A percentile compares a stretch with the other conserved stretches of the same genome.
Evolutionary conservation across 495 filamentous ascomycete species (phyloP).

Genomic region (Podospora bellae-mahoneyi): DNA sequence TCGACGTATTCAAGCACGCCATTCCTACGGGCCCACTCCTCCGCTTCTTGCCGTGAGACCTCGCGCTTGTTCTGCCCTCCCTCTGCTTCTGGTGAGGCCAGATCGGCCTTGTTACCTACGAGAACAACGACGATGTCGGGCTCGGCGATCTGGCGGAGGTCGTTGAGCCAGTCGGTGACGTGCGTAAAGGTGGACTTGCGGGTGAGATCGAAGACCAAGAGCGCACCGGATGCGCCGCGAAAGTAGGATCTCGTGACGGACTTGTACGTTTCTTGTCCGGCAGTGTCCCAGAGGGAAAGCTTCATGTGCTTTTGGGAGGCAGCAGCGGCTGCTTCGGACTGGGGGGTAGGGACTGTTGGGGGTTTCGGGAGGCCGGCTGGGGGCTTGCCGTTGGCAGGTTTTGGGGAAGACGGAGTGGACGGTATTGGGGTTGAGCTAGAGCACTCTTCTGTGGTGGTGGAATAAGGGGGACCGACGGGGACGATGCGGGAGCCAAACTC

Average conservation of each 20-base stretch:
- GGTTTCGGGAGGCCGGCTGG: conserved; percentile 36
- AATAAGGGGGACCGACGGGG: conserved; percentile 77
- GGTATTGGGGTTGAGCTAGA: conserved; percentile 29
- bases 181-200: conserved; percentile 79
- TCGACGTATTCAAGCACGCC: conserved; percentile 87
- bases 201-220: conserved; percentile 93
- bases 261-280: conserved; percentile 95
- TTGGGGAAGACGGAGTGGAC: neutral
- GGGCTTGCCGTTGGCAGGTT: neutral
- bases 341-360: conserved; percentile 22
- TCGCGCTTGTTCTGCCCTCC: conserved; percentile 60
- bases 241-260: conserved; percentile 95
- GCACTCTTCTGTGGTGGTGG: conserved; percentile 32
- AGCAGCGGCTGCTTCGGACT: neutral
- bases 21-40: conserved; percentile 81
- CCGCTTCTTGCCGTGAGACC: conserved; percentile 73
- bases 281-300: conserved; percentile 83
- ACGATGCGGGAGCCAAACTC: conserved; percentile 96
- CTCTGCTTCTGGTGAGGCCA: conserved; percentile 51
- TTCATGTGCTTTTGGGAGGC: conserved; percentile 71
- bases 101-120: conserved; percentile 91
- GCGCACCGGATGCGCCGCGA: conserved; percentile 83
- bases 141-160: conserved; percentile 88
- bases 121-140: conserved; percentile 89
- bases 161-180: conserved; percentile 85